Percentiles rank a stretch among this genome's conserved stretches.
These are phyloP conservation scores for Paramyrothecium roridum DNA, from an alignment of 2,329 filamentous ascomycete species.

Conservation along the genomic window DNA sequence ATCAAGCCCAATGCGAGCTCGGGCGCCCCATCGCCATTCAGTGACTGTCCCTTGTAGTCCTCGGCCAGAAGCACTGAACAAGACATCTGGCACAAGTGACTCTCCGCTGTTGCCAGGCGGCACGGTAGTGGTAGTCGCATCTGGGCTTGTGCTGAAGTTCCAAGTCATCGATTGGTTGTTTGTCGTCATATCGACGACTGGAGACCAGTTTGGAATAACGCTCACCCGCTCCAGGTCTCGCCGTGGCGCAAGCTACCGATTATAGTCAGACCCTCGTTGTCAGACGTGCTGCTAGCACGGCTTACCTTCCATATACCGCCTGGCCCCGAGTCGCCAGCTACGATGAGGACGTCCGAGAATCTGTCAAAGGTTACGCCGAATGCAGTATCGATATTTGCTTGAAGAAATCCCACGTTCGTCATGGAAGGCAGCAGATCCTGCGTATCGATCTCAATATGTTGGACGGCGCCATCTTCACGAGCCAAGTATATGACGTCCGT, in stretches of 20 bases:
- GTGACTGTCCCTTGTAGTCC: constrained; percentile 60
- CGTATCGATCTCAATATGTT: constrained; percentile 66
- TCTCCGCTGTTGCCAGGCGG: neutral
- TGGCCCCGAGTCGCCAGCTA: constrained; percentile 73
- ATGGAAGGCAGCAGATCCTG: constrained; percentile 52
- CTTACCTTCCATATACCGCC: constrained; percentile 73
- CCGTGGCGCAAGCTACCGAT: constrained; percentile 48
- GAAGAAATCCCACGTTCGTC: constrained; percentile 59
- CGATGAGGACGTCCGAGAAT: constrained; percentile 73
- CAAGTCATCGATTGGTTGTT: constrained; percentile 33
- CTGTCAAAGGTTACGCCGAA: constrained; percentile 72
- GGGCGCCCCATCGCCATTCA: constrained; percentile 67
- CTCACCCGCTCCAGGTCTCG: constrained; percentile 39
- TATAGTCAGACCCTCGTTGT: neutral
- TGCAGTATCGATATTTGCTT: constrained; percentile 73
- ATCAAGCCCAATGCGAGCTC: constrained; percentile 62
- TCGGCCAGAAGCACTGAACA: constrained; percentile 67
- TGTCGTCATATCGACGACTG: constrained; percentile 53
- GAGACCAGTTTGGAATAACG: constrained; percentile 62
- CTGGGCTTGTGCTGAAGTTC: neutral
- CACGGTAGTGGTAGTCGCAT: neutral
- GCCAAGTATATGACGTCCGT: constrained; percentile 83
- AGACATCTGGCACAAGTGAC: constrained; percentile 43
- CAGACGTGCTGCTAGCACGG: neutral
- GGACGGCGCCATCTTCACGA: constrained; percentile 80